Conservation (phyloP, 169 alveolate genomes). For the Babesia caballi region DNA sequence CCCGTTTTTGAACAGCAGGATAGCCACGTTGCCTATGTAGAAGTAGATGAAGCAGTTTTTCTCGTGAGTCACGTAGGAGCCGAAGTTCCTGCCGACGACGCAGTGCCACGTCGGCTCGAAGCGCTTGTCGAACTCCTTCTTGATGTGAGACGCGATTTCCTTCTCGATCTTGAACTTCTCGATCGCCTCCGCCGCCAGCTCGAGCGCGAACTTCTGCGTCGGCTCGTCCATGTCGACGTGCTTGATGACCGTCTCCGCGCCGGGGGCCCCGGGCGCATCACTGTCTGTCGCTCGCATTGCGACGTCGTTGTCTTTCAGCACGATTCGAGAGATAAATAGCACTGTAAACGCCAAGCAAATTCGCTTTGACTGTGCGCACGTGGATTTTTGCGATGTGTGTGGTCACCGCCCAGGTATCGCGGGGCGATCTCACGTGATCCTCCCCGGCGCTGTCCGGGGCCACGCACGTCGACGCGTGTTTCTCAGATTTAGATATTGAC, state of each 20-base stretch:
- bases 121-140: conserved; percentile 98
- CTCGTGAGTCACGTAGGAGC: conserved; percentile 99
- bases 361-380: too few relatives aligned
- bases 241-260: conserved; percentile 78
- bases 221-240: conserved; percentile 99
- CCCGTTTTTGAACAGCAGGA: conserved; percentile 96
- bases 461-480: too few relatives aligned
- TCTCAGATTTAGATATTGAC: too few relatives aligned
- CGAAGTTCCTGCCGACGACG: conserved; percentile 98
- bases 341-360: too few relatives aligned
- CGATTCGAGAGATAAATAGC: too few relatives aligned
- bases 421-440: too few relatives aligned
- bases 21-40: conserved; percentile 98
- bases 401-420: too few relatives aligned
- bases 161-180: conserved; percentile 93
- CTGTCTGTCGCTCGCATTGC: neutral
- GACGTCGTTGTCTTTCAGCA: too few relatives aligned
- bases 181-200: conserved; percentile 97
- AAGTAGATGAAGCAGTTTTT: conserved; percentile 99
- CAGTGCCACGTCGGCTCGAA: conserved; percentile 99
- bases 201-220: conserved; percentile 97
- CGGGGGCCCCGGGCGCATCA: neutral
- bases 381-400: too few relatives aligned
- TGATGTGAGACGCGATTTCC: conserved; percentile 98
- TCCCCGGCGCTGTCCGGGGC: too few relatives aligned